phyloP scores from a whole-genome alignment of 345 rosid genomes.

The Salix udensis region DNA sequence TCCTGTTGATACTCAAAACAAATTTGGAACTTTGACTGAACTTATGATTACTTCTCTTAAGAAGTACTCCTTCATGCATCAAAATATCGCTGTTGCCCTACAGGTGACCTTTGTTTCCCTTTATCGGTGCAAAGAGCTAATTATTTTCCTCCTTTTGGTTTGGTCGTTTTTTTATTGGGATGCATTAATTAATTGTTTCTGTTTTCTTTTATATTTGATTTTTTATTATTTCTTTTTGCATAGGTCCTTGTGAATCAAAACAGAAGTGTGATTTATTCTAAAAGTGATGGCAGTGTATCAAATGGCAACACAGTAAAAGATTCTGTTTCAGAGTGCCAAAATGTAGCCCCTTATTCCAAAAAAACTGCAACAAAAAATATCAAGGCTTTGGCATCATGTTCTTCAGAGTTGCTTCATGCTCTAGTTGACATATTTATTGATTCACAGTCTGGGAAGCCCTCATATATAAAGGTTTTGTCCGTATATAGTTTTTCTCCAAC shows the following conservation, averaged over 20 bases:
- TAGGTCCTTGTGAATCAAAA: conserved; percentile 84
- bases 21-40: conserved; percentile 52
- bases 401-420: conserved; percentile 66
- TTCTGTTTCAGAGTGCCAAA: conserved; percentile 33
- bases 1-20: conserved; percentile 56
- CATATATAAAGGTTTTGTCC: conserved; percentile 58
- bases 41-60: conserved; percentile 52
- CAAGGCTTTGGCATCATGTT: conserved; percentile 58
- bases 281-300: conserved; percentile 25
- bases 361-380: conserved; percentile 68
- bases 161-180: not conserved
- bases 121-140: not conserved
- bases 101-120: conserved; percentile 42
- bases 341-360: conserved; percentile 44
- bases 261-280: conserved; percentile 36
- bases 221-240: not conserved
- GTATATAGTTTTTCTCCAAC: not conserved
- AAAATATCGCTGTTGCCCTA: conserved; percentile 59
- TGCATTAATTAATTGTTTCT: not conserved
- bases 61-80: conserved; percentile 63
- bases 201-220: not conserved
- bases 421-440: conserved; percentile 49
- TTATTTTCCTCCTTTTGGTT: not conserved
- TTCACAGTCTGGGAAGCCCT: conserved; percentile 44
- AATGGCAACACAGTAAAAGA: conserved; percentile 24